Percentiles rank a stretch among this genome's conserved stretches.
These are phyloP conservation scores for Daldinia loculata DNA, from an alignment of 495 filamentous ascomycete species.

Conservation along the genomic window DNA sequence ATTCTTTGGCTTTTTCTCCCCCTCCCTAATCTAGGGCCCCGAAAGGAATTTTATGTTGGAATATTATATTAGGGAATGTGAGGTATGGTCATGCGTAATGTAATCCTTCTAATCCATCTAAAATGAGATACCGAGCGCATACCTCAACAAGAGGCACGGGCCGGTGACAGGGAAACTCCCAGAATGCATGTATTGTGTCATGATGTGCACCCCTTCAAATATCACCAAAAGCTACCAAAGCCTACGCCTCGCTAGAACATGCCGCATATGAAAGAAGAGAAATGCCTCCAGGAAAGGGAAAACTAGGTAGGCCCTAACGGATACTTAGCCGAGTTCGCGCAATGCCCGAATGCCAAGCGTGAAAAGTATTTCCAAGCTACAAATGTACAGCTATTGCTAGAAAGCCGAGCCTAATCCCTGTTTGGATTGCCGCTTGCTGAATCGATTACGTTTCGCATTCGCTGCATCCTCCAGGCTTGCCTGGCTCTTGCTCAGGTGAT, in stretches of 20 bases:
- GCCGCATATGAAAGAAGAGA: slow-evolving; percentile 40
- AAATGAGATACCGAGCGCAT: slow-evolving; percentile 36
- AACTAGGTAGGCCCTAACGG: slow-evolving; percentile 11
- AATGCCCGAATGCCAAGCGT: slow-evolving; percentile 19
- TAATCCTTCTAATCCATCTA: slow-evolving; percentile 42
- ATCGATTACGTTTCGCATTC: slow-evolving; percentile 71
- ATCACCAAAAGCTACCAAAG: slow-evolving; percentile 46
- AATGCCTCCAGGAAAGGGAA: slow-evolving; percentile 12
- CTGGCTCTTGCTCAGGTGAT: slow-evolving; percentile 63
- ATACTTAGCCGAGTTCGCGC: slow-evolving; percentile 4
- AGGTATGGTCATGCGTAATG: slow-evolving; percentile 29
- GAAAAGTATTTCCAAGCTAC: slow-evolving; percentile 28
- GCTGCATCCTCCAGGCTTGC: slow-evolving; percentile 65
- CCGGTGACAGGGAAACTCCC: slow-evolving; percentile 34
- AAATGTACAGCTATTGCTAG: slow-evolving; percentile 45
- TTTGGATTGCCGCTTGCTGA: slow-evolving; percentile 90
- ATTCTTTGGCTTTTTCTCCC: slow-evolving; percentile 21
- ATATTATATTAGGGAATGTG: slow-evolving; percentile 46
- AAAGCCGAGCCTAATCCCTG: slow-evolving; percentile 87
- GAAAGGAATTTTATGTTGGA: slow-evolving; percentile 30
- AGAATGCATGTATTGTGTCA: slow-evolving; percentile 45
- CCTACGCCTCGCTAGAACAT: slow-evolving; percentile 52
- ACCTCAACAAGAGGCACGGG: slow-evolving; percentile 18
- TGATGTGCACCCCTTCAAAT: slow-evolving; percentile 40
- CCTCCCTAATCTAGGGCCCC: not conserved